Base-by-base conservation (phyloP, 192 early-diverging fungal species). In the Coemansia sp. region DNA sequence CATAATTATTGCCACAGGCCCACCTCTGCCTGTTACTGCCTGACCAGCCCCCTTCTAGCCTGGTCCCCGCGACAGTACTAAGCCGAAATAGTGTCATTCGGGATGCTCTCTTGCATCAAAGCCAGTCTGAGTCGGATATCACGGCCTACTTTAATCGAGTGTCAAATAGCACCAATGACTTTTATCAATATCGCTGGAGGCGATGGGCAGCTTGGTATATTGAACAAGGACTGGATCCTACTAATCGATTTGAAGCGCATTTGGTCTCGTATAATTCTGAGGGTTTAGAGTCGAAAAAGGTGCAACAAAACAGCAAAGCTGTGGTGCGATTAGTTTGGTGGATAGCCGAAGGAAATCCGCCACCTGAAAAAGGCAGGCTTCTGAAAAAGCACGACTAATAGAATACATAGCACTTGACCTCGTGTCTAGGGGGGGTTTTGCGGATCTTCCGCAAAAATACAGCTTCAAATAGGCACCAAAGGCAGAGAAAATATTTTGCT, bases 251-350 rank as follows among this genome's bases (percentile, higher is more conserved):
- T 14, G 25, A 28, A 0, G 25, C 0, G 26, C 23, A 25, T 26
- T 25, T 53, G 2, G 23, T 2, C 1, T 25, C 23, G 0, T 53
- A 12, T 26, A 0, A 1, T 53, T 53, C 14, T 23, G 25, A 53
- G 50, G 0, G 0, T 5, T 2, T 10, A 14, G 13, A 3, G 25
- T 31, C 50, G 14, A 3, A 0, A 31, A 26, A 12, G 2, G 7
- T 13, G 25, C 13, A 14, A 14, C 0, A 1, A 12, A 26, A 53
- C 5, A 53, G 12, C 41, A 64, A 5, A 62, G 14, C 10, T 47
- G 52, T 7, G 23, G 61, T 28, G 61, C 65, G 50, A 47, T 66
- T n/a, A 38, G 64, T 3, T 61, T 72, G 39, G 42, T 66, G 16
- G 48, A 62, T 59, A 66, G 16, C 26, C 5, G 41, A 61, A 43